Base-by-base conservation (phyloP, 495 filamentous ascomycete species). In the Pyrenula aspistea region DNA sequence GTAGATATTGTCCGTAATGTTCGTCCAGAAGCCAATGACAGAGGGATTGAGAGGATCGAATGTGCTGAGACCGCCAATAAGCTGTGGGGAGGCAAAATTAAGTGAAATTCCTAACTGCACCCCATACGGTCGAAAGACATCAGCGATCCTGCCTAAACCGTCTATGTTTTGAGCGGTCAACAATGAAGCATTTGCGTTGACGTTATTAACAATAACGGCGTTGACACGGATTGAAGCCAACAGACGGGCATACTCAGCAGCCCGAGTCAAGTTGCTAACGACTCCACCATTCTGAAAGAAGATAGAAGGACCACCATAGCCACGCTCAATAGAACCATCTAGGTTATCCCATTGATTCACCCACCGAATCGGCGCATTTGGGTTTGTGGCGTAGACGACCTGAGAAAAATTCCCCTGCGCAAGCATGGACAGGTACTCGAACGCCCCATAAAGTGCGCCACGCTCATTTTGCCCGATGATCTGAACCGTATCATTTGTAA, bases 331-430 rank as follows among this genome's bases (percentile, higher is more conserved):
- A 56, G 73, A 83, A 22, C 84, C 85, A 52, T 86, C 80, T 67
- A 86, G 71, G 59, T 89, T 87, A 64, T 87, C 83, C 85, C 84
- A 89, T 58, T 89, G 76, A 63, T 88, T 87, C 1, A 82, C 75
- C 84, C 83, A 87, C 59, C 85, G 74, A 49, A 88, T 81, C 0
- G 79, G 78, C 0, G 80, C 82, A 31, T 74, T 71, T 0, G 85
- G 83, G 58, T 78, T 87, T 2, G 75, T 73, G 2, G 75, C 66
- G 12, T 78, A 73, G 31, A 76, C 66, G 24, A 80, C 75, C 19
- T 75, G 63, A 2, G 78, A 75, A 58, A 83, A 75, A 57, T 84
- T 81, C 11, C 78, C 81, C 63, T 85, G 83, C 2, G 77, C 79
- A 24, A 89, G 66, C 61, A 74, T 72, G 21, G 81, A 82, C 22